Evolutionary conservation across 192 early-diverging fungal species (phyloP).

Genomic region (Anaeromyces robustus): DNA sequence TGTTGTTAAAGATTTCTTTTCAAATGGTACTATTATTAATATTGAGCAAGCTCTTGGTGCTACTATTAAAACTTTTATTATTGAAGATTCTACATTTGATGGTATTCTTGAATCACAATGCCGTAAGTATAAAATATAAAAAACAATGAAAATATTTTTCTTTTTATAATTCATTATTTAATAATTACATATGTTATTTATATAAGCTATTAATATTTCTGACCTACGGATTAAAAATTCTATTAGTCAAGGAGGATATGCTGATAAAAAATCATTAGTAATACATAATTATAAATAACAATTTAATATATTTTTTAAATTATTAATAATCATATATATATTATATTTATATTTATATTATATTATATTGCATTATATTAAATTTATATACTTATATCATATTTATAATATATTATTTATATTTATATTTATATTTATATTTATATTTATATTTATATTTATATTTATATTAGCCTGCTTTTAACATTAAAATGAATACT

Average conservation of each 20-base stretch:
- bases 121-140: too few species aligned
- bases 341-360: too few species aligned
- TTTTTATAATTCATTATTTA: too few species aligned
- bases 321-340: too few species aligned
- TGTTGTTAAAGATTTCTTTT: not conserved
- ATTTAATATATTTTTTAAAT: too few species aligned
- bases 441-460: not conserved
- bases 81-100: not conserved
- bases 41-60: not conserved
- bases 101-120: not conserved
- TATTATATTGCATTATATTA: too few species aligned
- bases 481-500: not conserved
- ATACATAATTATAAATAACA: not conserved
- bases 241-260: not conserved
- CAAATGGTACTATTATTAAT: not conserved
- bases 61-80: not conserved
- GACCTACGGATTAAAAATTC: not conserved
- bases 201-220: not conserved
- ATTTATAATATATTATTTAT: too few species aligned
- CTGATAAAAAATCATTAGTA: not conserved
- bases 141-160: too few species aligned
- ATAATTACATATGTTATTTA: too few species aligned
- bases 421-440: too few species aligned
- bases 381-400: too few species aligned
- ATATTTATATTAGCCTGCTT: not conserved